Evolutionary conservation across 441 rosid genomes (phyloP).

Genomic region (Bocquillonia castaneifolia): DNA sequence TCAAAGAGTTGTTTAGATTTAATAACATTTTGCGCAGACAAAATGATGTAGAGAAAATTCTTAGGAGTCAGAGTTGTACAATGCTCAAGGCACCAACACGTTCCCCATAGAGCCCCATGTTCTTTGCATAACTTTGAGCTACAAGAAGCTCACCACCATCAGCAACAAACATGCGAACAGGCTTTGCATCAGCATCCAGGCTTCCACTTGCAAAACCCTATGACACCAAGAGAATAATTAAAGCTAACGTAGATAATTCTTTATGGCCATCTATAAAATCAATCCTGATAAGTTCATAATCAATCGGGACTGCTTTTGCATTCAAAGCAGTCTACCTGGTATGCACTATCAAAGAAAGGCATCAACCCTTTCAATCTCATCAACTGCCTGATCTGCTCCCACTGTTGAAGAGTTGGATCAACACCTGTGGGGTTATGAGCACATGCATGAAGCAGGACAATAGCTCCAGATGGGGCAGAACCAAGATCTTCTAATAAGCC

Average conservation of each 20-base stretch:
- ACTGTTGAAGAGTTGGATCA: slow-evolving; percentile 79
- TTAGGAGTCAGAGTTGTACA: slow-evolving; percentile 38
- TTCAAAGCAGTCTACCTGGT: slow-evolving; percentile 52
- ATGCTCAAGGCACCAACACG: slow-evolving; percentile 94
- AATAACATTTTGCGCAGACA: not conserved
- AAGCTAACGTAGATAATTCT: not conserved
- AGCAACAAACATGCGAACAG: slow-evolving; percentile 84
- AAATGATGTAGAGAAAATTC: not conserved
- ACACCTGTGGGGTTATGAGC: slow-evolving; percentile 99
- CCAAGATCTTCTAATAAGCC: slow-evolving; percentile 86
- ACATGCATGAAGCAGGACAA: slow-evolving; percentile 90
- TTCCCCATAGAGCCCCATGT: slow-evolving; percentile 97
- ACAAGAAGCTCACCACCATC: slow-evolving; percentile 86
- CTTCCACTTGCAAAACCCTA: slow-evolving; percentile 95
- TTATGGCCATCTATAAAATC: not conserved
- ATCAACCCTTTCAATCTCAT: slow-evolving; percentile 63
- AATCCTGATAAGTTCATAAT: not conserved
- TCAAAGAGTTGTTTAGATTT: not conserved
- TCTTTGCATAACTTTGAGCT: slow-evolving; percentile 94
- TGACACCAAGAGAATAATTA: not conserved
- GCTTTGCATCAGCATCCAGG: slow-evolving; percentile 76
- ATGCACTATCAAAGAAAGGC: slow-evolving; percentile 96
- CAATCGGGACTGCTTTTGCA: not conserved
- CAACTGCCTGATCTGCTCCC: slow-evolving; percentile 77
- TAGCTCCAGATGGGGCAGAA: slow-evolving; percentile 77